phyloP scores from a whole-genome alignment of 1,139 yeast genomes.

The Tardiomyces digboiensis region DNA sequence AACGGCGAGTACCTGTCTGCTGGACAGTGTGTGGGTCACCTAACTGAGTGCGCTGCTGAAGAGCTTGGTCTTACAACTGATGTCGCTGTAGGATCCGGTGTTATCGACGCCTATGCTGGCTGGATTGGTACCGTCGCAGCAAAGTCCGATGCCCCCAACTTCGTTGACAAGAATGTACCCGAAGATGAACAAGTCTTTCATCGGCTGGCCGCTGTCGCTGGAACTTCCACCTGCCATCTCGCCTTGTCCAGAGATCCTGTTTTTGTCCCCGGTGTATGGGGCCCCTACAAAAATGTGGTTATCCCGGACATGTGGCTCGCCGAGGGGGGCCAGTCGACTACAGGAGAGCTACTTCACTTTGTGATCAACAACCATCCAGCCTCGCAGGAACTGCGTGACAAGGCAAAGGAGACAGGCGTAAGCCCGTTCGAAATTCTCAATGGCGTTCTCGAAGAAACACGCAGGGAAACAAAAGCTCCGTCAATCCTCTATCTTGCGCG shows the following conservation, averaged over 20 bases:
- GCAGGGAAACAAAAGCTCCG: constrained; percentile 45
- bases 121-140: constrained; percentile 99
- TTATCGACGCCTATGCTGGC: constrained; percentile 97
- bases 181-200: constrained; percentile 48
- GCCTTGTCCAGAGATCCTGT: constrained; percentile 79
- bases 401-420: constrained; percentile 52
- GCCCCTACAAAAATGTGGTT: constrained; percentile 90
- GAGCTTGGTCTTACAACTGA: constrained; percentile 73
- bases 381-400: constrained; percentile 51
- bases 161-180: constrained; percentile 15
- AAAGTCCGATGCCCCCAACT: constrained; percentile 43
- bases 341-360: constrained; percentile 90
- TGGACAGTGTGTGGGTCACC: constrained; percentile 77
- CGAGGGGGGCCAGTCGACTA: constrained; percentile 98
- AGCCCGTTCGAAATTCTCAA: constrained; percentile 81
- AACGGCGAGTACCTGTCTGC: constrained; percentile 74
- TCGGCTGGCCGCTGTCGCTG: constrained; percentile 95
- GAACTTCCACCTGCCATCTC: constrained; percentile 95
- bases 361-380: constrained; percentile 92
- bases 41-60: constrained; percentile 59
- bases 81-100: constrained; percentile 89
- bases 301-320: constrained; percentile 90
- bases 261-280: constrained; percentile 97
- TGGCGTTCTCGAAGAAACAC: constrained; percentile 58
- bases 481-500: constrained; percentile 76